These are phyloP conservation scores for Tylopilus plumbeoviolaceoides DNA, from an alignment of 768 basidiomycete genomes.

Conservation along the genomic window DNA sequence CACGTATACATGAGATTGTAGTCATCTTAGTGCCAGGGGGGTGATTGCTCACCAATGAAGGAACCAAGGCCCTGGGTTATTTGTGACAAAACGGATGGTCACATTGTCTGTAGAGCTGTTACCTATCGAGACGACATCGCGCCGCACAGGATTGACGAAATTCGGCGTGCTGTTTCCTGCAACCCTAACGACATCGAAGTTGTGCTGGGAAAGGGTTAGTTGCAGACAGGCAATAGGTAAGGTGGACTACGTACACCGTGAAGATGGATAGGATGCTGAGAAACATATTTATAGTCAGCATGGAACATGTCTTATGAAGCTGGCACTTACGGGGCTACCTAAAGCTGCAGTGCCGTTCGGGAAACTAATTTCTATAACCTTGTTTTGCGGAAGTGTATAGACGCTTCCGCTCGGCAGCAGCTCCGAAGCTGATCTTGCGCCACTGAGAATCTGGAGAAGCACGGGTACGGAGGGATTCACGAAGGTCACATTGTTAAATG, in stretches of 20 bases:
- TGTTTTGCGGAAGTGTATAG: constrained; percentile 42
- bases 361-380: constrained; percentile 43
- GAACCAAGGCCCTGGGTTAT: constrained; percentile 59
- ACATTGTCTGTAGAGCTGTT: constrained; percentile 37
- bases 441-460: constrained; percentile 36
- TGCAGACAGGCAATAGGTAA: not conserved
- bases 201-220: constrained; percentile 22
- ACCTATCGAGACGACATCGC: constrained; percentile 30
- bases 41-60: constrained; percentile 1
- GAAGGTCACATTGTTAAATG: constrained; percentile 30
- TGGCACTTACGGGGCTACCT: constrained; percentile 28
- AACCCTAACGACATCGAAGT: constrained; percentile 32
- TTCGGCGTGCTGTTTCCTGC: constrained; percentile 28
- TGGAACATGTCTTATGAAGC: not conserved
- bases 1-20: not conserved
- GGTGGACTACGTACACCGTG: constrained; percentile 34
- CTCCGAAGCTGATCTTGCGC: constrained; percentile 38
- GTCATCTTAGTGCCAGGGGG: not conserved
- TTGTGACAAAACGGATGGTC: constrained; percentile 55
- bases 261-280: constrained; percentile 38
- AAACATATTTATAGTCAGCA: not conserved
- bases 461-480: constrained; percentile 38
- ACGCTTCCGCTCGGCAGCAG: constrained; percentile 49
- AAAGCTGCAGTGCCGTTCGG: constrained; percentile 26
- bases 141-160: constrained; percentile 33